A percentile compares a stretch with the other conserved stretches of the same genome.
phyloP scores from a whole-genome alignment of 2,329 filamentous ascomycete genomes.

The Simplicillium aogashimaense region DNA sequence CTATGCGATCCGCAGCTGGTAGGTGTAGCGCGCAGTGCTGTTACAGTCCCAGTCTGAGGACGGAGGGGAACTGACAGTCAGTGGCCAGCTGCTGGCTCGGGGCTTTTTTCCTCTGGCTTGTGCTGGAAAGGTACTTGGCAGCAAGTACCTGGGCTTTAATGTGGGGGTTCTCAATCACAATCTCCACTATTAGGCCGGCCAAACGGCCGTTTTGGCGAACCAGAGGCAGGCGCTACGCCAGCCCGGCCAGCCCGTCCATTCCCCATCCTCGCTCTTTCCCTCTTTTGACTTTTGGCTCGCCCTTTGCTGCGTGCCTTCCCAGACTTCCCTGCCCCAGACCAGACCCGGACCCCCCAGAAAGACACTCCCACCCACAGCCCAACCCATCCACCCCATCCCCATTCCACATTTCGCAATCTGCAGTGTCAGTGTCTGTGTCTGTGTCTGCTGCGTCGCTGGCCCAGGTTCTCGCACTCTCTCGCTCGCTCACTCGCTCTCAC shows the following conservation, averaged over 20 bases:
- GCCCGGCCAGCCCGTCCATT: background rate
- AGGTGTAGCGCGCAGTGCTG: too few species aligned
- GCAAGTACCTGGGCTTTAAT: too few species aligned
- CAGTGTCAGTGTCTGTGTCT: constrained; percentile 11
- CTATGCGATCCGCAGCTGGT: too few species aligned
- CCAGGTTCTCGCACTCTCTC: too few species aligned
- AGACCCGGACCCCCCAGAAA: too few species aligned
- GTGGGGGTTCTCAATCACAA: too few species aligned
- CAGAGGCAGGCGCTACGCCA: background rate
- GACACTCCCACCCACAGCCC: too few species aligned
- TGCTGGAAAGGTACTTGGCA: background rate
- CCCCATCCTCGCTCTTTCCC: constrained; percentile 1
- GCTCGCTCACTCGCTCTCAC: too few species aligned
- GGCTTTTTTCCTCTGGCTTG: constrained; percentile 8
- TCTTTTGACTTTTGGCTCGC: background rate
- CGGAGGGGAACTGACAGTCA: too few species aligned
- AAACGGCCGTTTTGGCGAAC: background rate
- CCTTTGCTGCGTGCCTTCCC: too few species aligned
- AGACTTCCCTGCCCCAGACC: too few species aligned
- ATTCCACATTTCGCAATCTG: constrained; percentile 8
- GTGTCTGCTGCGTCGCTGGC: background rate
- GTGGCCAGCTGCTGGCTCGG: background rate
- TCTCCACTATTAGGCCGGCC: background rate
- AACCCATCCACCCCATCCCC: constrained; percentile 9
- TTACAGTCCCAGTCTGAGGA: too few species aligned